Conservation (phyloP, 352 stramenopile genomes). For the Globisporangium cystogenes region DNA sequence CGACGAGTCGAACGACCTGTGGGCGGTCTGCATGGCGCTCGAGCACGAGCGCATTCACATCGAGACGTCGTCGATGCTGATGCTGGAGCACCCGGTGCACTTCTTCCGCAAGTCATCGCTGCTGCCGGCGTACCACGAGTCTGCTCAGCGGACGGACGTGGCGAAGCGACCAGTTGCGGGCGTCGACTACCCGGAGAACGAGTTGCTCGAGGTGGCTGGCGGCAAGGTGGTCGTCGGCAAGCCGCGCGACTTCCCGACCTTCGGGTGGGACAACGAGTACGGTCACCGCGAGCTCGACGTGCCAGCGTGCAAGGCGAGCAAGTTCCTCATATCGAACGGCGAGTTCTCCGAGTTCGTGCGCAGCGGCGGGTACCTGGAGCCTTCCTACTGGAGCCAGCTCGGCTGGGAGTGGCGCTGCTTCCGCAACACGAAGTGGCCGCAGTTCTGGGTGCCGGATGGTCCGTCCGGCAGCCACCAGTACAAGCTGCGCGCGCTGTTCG, state of each 20-base stretch:
- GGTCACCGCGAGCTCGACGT: conserved; percentile 85
- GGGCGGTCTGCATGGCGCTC: conserved; percentile 93
- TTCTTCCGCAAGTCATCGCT: conserved; percentile 84
- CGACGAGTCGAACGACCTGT: conserved; percentile 85
- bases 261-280: conserved; percentile 98
- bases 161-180: conserved; percentile 56
- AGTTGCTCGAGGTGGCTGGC: conserved; percentile 75
- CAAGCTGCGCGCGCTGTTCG: conserved; percentile 91
- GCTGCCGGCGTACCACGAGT: conserved; percentile 84
- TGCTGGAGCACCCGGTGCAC: conserved; percentile 88
- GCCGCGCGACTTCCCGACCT: conserved; percentile 88
- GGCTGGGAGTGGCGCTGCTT: conserved; percentile 95
- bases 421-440: conserved; percentile 95
- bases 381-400: conserved; percentile 87
- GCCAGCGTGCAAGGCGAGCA: conserved; percentile 81
- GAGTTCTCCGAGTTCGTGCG: conserved; percentile 96
- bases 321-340: conserved; percentile 95
- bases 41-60: conserved; percentile 98
- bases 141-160: conserved; percentile 21
- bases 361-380: conserved; percentile 89
- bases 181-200: conserved; percentile 88
- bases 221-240: conserved; percentile 86
- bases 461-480: conserved; percentile 93
- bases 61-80: conserved; percentile 96
- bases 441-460: conserved; percentile 92